Evolutionary conservation across 148 eudicot genomes (phyloP).

Genomic region (Camellia japonica): DNA sequence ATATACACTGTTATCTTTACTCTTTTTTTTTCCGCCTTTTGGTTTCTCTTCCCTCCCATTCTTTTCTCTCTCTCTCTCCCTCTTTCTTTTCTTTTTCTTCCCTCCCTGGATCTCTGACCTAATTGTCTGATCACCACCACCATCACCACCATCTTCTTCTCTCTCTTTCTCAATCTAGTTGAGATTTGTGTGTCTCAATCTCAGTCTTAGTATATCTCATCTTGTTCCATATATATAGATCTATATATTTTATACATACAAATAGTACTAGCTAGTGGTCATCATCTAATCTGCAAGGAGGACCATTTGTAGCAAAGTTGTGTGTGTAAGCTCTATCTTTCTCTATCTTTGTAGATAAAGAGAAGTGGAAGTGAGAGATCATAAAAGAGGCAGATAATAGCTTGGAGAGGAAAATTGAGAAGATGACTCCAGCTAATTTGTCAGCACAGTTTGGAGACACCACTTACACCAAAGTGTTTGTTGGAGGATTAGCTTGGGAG

Average conservation of each 20-base stretch:
- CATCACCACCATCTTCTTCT: conserved; percentile 5
- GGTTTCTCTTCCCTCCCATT: conserved; percentile 1
- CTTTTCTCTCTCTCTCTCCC: background rate
- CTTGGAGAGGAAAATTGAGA: background rate
- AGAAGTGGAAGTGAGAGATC: background rate
- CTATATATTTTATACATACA: background rate
- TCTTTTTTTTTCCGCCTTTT: background rate
- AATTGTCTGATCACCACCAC: conserved; percentile 24
- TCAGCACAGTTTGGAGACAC: conserved; percentile 57
- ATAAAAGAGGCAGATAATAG: no score
- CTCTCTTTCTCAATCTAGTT: background rate
- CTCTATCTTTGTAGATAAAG: background rate
- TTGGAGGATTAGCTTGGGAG: conserved; percentile 66
- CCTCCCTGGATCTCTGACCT: conserved; percentile 33
- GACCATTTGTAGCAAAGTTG: no score
- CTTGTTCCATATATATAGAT: background rate
- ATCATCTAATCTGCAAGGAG: background rate
- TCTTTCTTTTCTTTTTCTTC: background rate
- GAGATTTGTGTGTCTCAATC: background rate
- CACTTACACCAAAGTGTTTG: conserved; percentile 56
- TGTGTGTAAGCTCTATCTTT: background rate
- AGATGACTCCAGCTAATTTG: conserved; percentile 28
- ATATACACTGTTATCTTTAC: no score
- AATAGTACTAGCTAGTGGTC: background rate
- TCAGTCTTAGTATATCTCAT: background rate